These are phyloP conservation scores for Dissoconium aciculare DNA, from an alignment of 2,329 filamentous ascomycete genomes.

Conservation along the genomic window DNA sequence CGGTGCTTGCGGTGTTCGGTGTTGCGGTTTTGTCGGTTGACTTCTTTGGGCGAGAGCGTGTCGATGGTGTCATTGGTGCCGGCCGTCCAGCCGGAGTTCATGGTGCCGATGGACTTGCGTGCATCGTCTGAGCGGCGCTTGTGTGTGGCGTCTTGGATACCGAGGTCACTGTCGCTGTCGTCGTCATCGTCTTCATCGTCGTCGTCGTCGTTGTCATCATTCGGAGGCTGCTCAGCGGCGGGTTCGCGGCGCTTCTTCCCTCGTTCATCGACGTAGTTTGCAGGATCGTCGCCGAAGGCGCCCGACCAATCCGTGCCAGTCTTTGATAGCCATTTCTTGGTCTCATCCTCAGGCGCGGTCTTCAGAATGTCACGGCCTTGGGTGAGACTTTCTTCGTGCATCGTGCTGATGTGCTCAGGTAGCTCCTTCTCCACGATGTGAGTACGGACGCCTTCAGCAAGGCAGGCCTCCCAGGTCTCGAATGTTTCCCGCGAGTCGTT, in stretches of 20 bases:
- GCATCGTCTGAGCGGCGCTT: conserved; percentile 6
- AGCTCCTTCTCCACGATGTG: conserved; percentile 58
- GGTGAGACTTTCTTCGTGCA: conserved; percentile 69
- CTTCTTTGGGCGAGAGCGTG: conserved; percentile 35
- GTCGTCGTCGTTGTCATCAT: conserved; percentile 30
- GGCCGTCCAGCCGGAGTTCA: conserved; percentile 22
- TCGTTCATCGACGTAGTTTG: conserved; percentile 39
- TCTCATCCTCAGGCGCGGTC: conserved; percentile 54
- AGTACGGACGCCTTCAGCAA: conserved; percentile 67
- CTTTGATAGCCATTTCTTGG: conserved; percentile 61
- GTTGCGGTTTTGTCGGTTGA: conserved; percentile 53
- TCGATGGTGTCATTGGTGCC: conserved; percentile 16
- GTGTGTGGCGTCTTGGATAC: conserved; percentile 41
- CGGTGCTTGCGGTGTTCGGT: conserved; percentile 68
- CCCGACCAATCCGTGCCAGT: conserved; percentile 76
- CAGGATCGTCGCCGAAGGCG: conserved; percentile 67
- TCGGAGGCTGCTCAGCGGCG: conserved; percentile 34
- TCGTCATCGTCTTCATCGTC: conserved; percentile 28
- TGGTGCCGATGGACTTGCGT: conserved; percentile 17
- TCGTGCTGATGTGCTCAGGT: conserved; percentile 52
- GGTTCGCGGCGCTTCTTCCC: conserved; percentile 43
- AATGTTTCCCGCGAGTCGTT: conserved; percentile 86
- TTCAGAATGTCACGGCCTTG: conserved; percentile 70
- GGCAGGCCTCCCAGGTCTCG: conserved; percentile 86
- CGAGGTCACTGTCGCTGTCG: conserved; percentile 33